Conservation (phyloP, 805 yeast species). For the Vanderwaltozyma yarrowii region DNA sequence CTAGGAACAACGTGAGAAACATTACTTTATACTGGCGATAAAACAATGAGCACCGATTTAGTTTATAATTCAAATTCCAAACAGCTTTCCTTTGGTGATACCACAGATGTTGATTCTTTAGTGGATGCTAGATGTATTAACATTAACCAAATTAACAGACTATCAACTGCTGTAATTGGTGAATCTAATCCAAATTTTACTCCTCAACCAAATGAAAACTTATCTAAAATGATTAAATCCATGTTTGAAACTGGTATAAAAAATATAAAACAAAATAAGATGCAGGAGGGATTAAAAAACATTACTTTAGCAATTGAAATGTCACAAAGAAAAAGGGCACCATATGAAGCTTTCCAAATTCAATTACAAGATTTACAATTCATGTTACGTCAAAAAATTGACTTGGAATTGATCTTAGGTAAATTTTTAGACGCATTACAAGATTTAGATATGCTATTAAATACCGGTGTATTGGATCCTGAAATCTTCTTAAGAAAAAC, state of each 20-base stretch:
- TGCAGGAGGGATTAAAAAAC: slow-evolving; percentile 52
- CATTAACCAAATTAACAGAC: slow-evolving; percentile 28
- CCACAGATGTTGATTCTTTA: slow-evolving; percentile 3
- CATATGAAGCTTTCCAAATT: slow-evolving; percentile 65
- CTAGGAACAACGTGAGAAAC: too few species aligned
- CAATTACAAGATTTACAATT: slow-evolving; percentile 59
- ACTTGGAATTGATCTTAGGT: slow-evolving; percentile 48
- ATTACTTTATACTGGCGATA: too few species aligned
- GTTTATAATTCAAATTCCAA: slow-evolving; percentile 25
- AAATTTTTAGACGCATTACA: slow-evolving; percentile 50
- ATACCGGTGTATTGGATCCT: slow-evolving; percentile 48
- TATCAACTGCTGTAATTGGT: slow-evolving; percentile 26
- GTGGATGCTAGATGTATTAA: slow-evolving; percentile 13
- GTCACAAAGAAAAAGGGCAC: slow-evolving; percentile 50
- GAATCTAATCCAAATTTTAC: slow-evolving; percentile 42
- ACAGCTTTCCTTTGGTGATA: slow-evolving; percentile 9
- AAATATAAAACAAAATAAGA: slow-evolving; percentile 41
- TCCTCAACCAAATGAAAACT: slow-evolving; percentile 42
- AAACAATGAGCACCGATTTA: slow-evolving; percentile 3
- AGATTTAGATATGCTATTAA: slow-evolving; percentile 58
- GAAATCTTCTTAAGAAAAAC: slow-evolving; percentile 69
- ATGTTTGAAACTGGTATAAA: slow-evolving; percentile 53
- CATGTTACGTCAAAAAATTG: slow-evolving; percentile 61
- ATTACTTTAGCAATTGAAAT: slow-evolving; percentile 58
- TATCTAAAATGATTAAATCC: slow-evolving; percentile 48